These are phyloP conservation scores for Phlyctochytrium arcticum DNA, from an alignment of 192 early-diverging fungal species.

Conservation along the genomic window DNA sequence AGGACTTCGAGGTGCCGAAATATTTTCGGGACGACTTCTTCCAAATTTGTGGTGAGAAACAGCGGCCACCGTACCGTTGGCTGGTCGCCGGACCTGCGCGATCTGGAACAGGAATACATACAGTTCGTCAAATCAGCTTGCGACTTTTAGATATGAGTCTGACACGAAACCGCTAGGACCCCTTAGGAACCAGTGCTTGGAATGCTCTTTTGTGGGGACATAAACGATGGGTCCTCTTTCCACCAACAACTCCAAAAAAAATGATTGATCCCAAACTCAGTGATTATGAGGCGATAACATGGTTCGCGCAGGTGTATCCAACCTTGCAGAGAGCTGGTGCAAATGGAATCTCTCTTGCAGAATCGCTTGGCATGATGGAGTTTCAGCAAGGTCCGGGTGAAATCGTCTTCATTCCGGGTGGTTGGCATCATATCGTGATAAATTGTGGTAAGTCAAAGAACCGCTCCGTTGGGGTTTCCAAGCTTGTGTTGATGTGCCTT, in stretches of 20 bases:
- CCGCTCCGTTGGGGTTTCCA: not conserved
- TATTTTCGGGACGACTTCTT: constrained; percentile 76
- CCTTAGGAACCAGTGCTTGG: constrained; percentile 79
- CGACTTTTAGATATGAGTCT: not conserved
- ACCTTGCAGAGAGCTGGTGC: constrained; percentile 6
- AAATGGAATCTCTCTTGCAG: constrained; percentile 45
- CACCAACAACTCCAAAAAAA: constrained; percentile 57
- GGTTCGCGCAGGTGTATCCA: constrained; percentile 62
- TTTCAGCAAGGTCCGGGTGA: constrained; percentile 71
- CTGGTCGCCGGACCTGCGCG: constrained; percentile 69
- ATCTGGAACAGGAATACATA: constrained; percentile 65
- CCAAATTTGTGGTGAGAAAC: constrained; percentile 47
- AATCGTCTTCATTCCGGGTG: constrained; percentile 78
- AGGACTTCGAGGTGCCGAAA: constrained; percentile 63
- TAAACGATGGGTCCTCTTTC: constrained; percentile 55
- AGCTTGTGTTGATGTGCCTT: not conserved
- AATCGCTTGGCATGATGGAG: constrained; percentile 64
- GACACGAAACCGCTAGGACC: constrained; percentile 41
- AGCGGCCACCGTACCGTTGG: constrained; percentile 74
- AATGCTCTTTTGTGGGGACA: constrained; percentile 67
- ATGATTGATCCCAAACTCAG: constrained; percentile 50
- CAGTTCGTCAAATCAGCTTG: not conserved
- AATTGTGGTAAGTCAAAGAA: constrained; percentile 61
- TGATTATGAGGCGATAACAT: constrained; percentile 71
- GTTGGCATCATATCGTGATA: constrained; percentile 77